phyloP scores from a whole-genome alignment of 768 basidiomycete species.

The Tylopilus sp. region DNA sequence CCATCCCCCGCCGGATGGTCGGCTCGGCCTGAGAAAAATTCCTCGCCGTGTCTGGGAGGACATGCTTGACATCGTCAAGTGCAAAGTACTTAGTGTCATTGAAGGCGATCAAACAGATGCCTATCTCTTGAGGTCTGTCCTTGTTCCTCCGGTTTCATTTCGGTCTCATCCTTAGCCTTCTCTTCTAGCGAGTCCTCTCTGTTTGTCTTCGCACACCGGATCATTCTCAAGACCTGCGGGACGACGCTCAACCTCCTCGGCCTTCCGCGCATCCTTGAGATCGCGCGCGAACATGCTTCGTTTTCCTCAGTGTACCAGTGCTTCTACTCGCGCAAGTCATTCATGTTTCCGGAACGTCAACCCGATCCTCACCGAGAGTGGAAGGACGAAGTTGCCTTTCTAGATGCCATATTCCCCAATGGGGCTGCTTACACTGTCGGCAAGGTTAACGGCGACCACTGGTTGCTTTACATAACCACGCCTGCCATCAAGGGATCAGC shows the following conservation, averaged over 20 bases:
- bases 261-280: constrained; percentile 90
- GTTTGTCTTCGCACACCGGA: constrained; percentile 89
- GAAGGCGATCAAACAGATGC: constrained; percentile 91
- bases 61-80: constrained; percentile 95
- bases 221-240: constrained; percentile 98
- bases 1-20: constrained; percentile 36
- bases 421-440: constrained; percentile 96
- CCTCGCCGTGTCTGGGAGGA: constrained; percentile 84
- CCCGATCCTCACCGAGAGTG: constrained; percentile 90
- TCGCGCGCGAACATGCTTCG: constrained; percentile 69
- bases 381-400: constrained; percentile 87
- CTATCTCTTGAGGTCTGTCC: constrained; percentile 82
- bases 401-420: constrained; percentile 84
- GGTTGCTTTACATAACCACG: constrained; percentile 90
- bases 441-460: constrained; percentile 97
- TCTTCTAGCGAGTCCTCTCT: constrained; percentile 89
- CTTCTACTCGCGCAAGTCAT: constrained; percentile 98
- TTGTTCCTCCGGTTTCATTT: neutral
- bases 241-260: constrained; percentile 97
- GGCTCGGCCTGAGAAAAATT: constrained; percentile 74
- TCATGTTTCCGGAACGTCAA: constrained; percentile 99
- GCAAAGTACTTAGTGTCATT: constrained; percentile 90
- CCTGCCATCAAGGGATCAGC: constrained; percentile 37
- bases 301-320: constrained; percentile 77
- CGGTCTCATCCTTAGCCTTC: neutral